phyloP scores from a whole-genome alignment of 768 basidiomycete genomes.

The Tylopilus plumbeoviolaceoides region DNA sequence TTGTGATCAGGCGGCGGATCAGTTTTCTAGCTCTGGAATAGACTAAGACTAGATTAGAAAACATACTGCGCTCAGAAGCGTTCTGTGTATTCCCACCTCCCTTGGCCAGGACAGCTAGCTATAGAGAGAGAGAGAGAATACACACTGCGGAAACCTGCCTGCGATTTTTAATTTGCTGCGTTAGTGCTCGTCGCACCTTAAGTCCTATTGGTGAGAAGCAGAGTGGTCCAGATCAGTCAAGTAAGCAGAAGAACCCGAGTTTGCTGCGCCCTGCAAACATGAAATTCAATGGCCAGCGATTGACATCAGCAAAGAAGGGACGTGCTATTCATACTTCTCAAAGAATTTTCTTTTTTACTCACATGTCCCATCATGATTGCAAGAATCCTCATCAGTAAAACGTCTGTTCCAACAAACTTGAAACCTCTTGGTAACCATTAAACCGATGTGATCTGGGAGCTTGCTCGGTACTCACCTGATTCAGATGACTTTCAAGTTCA shows the following conservation, averaged over 20 bases:
- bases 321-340: too few species aligned
- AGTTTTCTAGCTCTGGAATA: background rate
- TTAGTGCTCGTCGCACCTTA: too few species aligned
- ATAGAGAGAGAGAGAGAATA: too few species aligned
- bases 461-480: background rate
- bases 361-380: too few species aligned
- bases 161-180: too few species aligned
- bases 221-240: background rate
- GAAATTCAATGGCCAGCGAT: background rate
- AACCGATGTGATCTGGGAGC: background rate
- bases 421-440: too few species aligned
- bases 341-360: too few species aligned
- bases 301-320: too few species aligned
- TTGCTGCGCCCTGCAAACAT: background rate
- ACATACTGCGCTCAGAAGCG: background rate
- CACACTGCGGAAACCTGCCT: background rate
- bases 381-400: too few species aligned
- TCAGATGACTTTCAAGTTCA: background rate
- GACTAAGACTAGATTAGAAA: background rate
- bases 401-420: too few species aligned
- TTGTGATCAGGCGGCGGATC: slow-evolving; percentile 18
- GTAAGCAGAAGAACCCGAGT: background rate
- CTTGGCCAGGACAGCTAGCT: background rate
- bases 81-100: background rate
- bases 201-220: too few species aligned